Evolutionary conservation across 2,329 filamentous ascomycete genomes (phyloP).

Genomic region (Venturia oleaginea): DNA sequence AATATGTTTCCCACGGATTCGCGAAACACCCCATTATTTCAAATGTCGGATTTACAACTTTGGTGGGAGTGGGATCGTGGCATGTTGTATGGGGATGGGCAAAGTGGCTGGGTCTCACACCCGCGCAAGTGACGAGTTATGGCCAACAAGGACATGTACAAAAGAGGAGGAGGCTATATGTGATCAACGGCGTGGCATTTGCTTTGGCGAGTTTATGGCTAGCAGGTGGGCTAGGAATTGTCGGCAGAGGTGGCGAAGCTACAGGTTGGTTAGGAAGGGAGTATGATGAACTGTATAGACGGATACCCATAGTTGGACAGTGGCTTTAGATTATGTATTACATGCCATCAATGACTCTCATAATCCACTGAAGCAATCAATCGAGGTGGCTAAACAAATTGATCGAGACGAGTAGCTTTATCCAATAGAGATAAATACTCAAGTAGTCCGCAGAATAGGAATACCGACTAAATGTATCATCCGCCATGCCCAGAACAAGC

Average conservation of each 20-base stretch:
- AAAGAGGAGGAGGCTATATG: slow-evolving; percentile 59
- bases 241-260: slow-evolving; percentile 61
- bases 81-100: slow-evolving; percentile 81
- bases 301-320: slow-evolving; percentile 47
- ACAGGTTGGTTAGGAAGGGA: slow-evolving; percentile 71
- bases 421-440: slow-evolving; percentile 2
- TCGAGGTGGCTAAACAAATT: too few relatives aligned
- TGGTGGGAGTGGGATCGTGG: slow-evolving; percentile 59
- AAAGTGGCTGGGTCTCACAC: slow-evolving; percentile 65
- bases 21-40: slow-evolving; percentile 57
- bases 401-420: neutral
- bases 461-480: neutral
- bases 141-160: slow-evolving; percentile 41
- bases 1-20: slow-evolving; percentile 80
- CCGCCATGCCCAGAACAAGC: neutral
- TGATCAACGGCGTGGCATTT: slow-evolving; percentile 56
- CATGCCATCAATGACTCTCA: neutral
- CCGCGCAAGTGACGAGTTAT: slow-evolving; percentile 43
- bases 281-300: slow-evolving; percentile 66
- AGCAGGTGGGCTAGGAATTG: slow-evolving; percentile 67
- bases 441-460: neutral
- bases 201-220: slow-evolving; percentile 63
- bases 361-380: too few relatives aligned
- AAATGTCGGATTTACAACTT: slow-evolving; percentile 58
- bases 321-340: slow-evolving; percentile 33